Base-by-base conservation (phyloP, 352 stramenopile genomes). In the Thalassiosira hispida region DNA sequence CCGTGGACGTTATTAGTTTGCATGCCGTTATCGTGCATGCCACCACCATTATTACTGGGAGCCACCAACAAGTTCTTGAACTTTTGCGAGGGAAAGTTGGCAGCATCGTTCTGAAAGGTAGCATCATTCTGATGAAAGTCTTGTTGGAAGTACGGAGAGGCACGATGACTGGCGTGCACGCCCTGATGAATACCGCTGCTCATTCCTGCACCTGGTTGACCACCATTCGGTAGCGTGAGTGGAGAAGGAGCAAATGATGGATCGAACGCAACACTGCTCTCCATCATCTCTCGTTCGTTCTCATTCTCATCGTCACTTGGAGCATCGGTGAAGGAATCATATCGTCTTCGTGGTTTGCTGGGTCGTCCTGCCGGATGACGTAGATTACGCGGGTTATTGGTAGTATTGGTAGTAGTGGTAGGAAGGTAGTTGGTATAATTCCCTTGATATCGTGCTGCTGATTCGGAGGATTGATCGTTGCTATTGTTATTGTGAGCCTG, bases 191-290 rank as follows among this genome's bases (percentile, higher is more conserved):
- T n/a, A n/a, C n/a, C n/a, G n/a, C n/a, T n/a, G n/a, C n/a, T n/a
- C n/a, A n/a, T n/a, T n/a, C n/a, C n/a, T n/a, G n/a, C n/a, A n/a
- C n/a, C n/a, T n/a, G n/a, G n/a, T n/a, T n/a, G 42, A 47, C 23
- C 47, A 27, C 31, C 23, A 35, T 44, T 20, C 2, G 63, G 46
- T 47, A 65, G 1, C 5, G 20, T 70, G 5, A 62, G 4, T 47
- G 73, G 56, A 51, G 42, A 70, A 3, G 73, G 64, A 51, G 33
- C 29, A 75, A 75, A 74, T 23, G 73, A n/a, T n/a, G n/a, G 62
- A 73, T 80, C 55, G 59, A 72, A 81, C 60, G 63, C 56, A 31
- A 31, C 44, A 6, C 6, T 1, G 4, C 25, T 22, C n/a, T 22
- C 22, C 16, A 12, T 53, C n/a, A 33, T 31, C 11, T 73, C 64